phyloP scores from a whole-genome alignment of 2,329 filamentous ascomycete species.

The Diaporthe nobilis region DNA sequence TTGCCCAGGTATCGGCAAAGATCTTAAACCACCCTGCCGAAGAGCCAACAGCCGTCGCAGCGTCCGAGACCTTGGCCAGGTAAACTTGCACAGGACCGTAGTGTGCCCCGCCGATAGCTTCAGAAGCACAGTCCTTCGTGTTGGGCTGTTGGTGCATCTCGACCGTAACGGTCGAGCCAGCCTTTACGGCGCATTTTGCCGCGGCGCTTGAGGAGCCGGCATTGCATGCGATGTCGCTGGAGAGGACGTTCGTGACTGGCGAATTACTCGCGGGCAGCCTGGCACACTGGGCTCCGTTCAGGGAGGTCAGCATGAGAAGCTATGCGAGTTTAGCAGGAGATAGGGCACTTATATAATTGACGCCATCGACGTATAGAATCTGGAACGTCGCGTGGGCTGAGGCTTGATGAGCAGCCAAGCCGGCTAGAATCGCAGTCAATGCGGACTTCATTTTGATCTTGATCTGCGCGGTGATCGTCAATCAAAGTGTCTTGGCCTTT shows the following conservation, averaged over 20 bases:
- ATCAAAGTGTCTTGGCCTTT: constrained; percentile 23
- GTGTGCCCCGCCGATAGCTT: constrained; percentile 67
- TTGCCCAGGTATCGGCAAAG: constrained; percentile 60
- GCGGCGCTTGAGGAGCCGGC: constrained; percentile 52
- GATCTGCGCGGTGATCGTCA: neutral
- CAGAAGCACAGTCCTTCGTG: constrained; percentile 56
- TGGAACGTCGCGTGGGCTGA: constrained; percentile 66
- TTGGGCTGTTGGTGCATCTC: constrained; percentile 68
- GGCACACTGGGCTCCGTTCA: constrained; percentile 59
- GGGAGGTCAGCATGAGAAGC: constrained; percentile 43
- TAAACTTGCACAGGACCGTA: constrained; percentile 66
- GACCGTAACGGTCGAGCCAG: constrained; percentile 62
- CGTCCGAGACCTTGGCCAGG: constrained; percentile 62
- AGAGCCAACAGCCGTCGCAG: constrained; percentile 56
- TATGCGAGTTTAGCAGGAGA: neutral
- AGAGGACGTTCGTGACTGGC: constrained; percentile 62
- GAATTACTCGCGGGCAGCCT: constrained; percentile 65
- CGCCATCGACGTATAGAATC: constrained; percentile 62
- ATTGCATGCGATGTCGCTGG: constrained; percentile 62
- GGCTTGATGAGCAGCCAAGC: constrained; percentile 53
- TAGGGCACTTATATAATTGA: constrained; percentile 55
- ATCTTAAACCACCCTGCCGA: constrained; percentile 67
- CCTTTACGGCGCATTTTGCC: constrained; percentile 61
- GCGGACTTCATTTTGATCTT: constrained; percentile 53
- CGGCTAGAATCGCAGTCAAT: constrained; percentile 49